A percentile compares a stretch with the other conserved stretches of the same genome.
These are phyloP conservation scores for Dianthus caryophyllus DNA, from an alignment of 148 eudicot genomes.

Conservation along the genomic window DNA sequence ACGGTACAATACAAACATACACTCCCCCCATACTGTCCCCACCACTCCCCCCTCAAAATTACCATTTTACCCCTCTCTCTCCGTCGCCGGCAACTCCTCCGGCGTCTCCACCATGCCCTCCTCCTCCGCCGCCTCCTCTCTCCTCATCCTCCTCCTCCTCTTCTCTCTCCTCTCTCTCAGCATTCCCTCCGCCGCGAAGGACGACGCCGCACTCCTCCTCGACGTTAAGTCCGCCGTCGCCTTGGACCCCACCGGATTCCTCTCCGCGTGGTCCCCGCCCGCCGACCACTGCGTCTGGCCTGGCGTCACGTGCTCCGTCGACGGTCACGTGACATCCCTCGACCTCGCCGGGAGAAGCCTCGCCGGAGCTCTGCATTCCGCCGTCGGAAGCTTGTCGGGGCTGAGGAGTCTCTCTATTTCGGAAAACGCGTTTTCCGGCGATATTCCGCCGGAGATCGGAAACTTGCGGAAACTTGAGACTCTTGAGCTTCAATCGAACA, in stretches of 20 bases:
- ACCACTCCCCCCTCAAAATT: not conserved
- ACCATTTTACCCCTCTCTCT: conserved; percentile 11
- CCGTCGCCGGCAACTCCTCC: no score
- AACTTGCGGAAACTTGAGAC: conserved; percentile 27
- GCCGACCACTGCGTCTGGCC: conserved; percentile 62
- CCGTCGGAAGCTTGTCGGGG: conserved; percentile 33
- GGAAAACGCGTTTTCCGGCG: conserved; percentile 33
- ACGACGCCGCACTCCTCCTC: conserved; percentile 28
- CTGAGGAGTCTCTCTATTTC: conserved; percentile 38
- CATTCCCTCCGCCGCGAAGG: not conserved
- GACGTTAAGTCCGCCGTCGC: conserved; percentile 29
- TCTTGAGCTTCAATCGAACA: conserved; percentile 43
- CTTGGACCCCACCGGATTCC: conserved; percentile 21
- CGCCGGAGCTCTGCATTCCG: conserved; percentile 34
- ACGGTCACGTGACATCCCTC: conserved; percentile 31
- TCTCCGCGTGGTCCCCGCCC: conserved; percentile 31
- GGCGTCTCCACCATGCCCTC: conserved; percentile 17
- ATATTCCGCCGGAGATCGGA: conserved; percentile 37
- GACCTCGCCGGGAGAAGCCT: conserved; percentile 24
- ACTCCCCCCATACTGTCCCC: no score
- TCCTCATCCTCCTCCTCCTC: not conserved
- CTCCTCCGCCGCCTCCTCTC: no score
- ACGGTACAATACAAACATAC: no score
- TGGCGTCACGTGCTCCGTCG: conserved; percentile 55
- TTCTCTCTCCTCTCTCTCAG: conserved; percentile 10